Evolutionary conservation across 208 protist species (phyloP), one percentile per base, ranked within the genome.

Genomic region (Wallacemonas sp.): DNA sequence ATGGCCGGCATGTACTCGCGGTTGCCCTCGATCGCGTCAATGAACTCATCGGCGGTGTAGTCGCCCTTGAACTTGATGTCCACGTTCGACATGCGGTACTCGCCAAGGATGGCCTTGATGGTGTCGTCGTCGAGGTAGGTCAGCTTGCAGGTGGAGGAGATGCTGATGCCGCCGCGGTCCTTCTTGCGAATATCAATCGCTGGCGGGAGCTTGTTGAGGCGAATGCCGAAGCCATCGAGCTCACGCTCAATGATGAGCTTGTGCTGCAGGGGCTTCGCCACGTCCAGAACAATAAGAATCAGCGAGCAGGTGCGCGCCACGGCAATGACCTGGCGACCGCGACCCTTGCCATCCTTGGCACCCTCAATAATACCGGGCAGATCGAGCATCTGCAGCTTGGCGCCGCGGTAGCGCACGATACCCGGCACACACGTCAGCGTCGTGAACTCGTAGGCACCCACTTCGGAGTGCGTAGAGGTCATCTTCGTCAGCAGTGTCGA

Each of bases 321-420:
- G 22, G 97, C 94, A 73, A 99, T 99, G 44, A 99, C 98, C 79
- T 99, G 98, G 23, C 97, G 88, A 85, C 98, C 98, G 67, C 98
- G 89, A 82, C 98, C 98, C 74, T 99, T 99, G 64, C 98, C 98
- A 63, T 99, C 98, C 75, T 99, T 99, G 32, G 99, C 99, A 39
- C 98, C 98, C 76, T 99, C 98, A 74, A 99, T 99, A 76, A 99
- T 99, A 91, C 98, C 95, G 50, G 98, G 96, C 20, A 98, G 83
- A 86, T 99, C 97, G 1, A 99, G 77, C 83, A 99, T 95, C 82
- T 98, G 94, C 62, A 98, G 77, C 79, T 97, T 96, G 23, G 93
- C 93, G 28, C 91, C 92, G 61, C 98, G 98, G 84, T 99, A 98
- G 31, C 72, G 82, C 42, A 96, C 92, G 20, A 97, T 89, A 67